phyloP scores from a whole-genome alignment of 148 eudicot genomes.

The Persicaria maculosa region DNA sequence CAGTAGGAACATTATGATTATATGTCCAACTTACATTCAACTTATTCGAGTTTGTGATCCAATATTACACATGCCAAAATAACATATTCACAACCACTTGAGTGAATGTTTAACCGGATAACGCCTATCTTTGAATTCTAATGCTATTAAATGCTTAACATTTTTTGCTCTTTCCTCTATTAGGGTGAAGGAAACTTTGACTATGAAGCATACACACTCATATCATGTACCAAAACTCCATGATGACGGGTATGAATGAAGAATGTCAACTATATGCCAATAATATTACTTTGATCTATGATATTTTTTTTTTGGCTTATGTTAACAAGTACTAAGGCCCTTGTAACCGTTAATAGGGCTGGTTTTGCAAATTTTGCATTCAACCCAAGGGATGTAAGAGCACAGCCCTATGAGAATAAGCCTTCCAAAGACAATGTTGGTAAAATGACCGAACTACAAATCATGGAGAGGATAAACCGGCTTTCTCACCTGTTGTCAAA shows the following conservation, averaged over 20 bases:
- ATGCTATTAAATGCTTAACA: neutral
- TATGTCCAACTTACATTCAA: neutral
- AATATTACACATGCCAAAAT: neutral
- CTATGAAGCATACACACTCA: constrained; percentile 27
- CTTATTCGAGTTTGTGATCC: neutral
- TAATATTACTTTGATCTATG: neutral
- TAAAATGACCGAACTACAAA: constrained; percentile 46
- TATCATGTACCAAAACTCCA: constrained; percentile 35
- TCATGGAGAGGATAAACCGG: constrained; percentile 59
- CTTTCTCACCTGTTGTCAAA: constrained; percentile 53
- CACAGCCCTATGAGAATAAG: constrained; percentile 23
- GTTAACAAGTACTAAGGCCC: no score
- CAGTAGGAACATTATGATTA: neutral
- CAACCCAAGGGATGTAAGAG: constrained; percentile 68
- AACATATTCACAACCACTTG: neutral
- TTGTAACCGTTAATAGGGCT: constrained; percentile 33
- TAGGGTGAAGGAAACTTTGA: constrained; percentile 38
- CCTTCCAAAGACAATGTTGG: constrained; percentile 23
- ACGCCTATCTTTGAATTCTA: neutral
- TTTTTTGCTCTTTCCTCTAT: constrained; percentile 16
- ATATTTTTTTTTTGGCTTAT: neutral
- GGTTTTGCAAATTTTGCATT: constrained; percentile 68
- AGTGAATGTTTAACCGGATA: neutral
- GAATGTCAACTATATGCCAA: neutral
- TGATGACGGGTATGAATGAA: constrained; percentile 52